Evolutionary conservation across 768 basidiomycete genomes (phyloP), one percentile per base, ranked within the genome.

Genomic region (Myochromella boudieri): DNA sequence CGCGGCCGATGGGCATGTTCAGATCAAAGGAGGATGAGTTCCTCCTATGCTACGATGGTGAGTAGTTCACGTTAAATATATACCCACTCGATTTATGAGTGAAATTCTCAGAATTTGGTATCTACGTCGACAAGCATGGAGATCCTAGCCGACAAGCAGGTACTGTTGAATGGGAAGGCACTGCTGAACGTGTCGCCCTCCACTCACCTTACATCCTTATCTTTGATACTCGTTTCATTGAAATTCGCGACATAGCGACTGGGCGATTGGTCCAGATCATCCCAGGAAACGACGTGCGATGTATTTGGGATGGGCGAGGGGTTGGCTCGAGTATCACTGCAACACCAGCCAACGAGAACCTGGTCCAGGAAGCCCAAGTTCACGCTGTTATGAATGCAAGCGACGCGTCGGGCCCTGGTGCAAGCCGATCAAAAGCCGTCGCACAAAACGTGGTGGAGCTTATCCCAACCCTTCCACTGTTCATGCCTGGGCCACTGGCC

Each of bases 141-240:
- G 86, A 88, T 42, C 93, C 91, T 1, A 89, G 84, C 60, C 84
- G 91, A 20, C 65, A 75, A 1, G 71, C 78, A 17, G 81, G 80
- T 28, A 83, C 87, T 1, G 89, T 97, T 43, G 95, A 99, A 62
- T 99, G 94, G 93, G 95, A 99, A 66, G 93, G 77, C 24, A 87
- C 85, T 0, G 92, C 92, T 2, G 92, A 95, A 59, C 86, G 85
- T 25, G 90, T 92, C 10, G 93, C 94, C 1, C 84, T 91, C 65
- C 94, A 95, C 60, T 81, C 85, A 34, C 95, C 94, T 0, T 95
- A 94, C 62, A 75, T 98, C 34, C 77, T 95, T 36, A 80, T 95
- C 36, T 92, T 97, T 67, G 93, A 95, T 62, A 75, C 82, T 10
- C 85, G 91, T 3, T 95, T 97, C 69, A 91, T 97, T 55, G 94